These are phyloP conservation scores for Lactifluus pinguis DNA, from an alignment of 768 basidiomycete species.

Conservation along the genomic window DNA sequence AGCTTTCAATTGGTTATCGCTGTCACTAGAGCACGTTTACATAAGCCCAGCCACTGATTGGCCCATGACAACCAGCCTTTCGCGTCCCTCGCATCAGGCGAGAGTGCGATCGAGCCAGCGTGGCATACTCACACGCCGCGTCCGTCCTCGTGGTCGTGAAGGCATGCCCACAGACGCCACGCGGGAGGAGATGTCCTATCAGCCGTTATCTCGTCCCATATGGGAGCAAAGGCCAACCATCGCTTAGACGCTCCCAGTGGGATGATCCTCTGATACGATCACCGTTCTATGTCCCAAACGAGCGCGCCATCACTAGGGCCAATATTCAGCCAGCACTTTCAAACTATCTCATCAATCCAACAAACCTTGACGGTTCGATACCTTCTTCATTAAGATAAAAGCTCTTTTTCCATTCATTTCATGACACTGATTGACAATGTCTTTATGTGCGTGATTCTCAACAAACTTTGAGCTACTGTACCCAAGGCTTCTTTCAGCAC, in stretches of 20 bases:
- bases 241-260: neutral
- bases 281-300: neutral
- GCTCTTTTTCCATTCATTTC: neutral
- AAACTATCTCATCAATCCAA: neutral
- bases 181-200: neutral
- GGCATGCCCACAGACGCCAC: neutral
- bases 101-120: neutral
- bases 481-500: neutral
- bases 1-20: neutral
- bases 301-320: neutral
- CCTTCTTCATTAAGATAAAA: neutral
- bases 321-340: neutral
- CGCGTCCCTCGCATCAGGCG: neutral
- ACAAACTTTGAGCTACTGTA: neutral
- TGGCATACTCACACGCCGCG: neutral
- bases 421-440: neutral
- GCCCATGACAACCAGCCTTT: slow-evolving; percentile 4
- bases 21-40: neutral
- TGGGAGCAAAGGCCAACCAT: neutral
- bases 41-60: slow-evolving; percentile 6
- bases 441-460: neutral
- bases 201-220: neutral
- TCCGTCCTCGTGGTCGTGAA: neutral
- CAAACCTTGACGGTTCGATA: neutral
- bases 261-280: neutral